Conservation (phyloP, 805 yeast species). For the Kodamaea restingae region DNA sequence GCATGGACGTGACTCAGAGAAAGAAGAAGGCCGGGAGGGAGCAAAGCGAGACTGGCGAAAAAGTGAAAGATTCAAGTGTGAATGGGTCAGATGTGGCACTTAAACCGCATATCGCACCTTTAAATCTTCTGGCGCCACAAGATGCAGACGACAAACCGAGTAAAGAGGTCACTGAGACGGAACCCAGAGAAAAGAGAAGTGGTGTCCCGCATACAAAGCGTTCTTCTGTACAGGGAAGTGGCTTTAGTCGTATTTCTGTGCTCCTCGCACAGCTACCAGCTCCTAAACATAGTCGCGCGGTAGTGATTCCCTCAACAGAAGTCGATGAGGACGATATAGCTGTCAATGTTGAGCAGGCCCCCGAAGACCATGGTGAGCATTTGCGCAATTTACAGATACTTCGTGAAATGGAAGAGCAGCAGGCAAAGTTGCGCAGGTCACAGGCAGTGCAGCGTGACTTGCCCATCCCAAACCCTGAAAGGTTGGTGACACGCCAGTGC, state of each 20-base stretch:
- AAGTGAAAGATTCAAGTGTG: constrained; percentile 14
- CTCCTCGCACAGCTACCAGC: constrained; percentile 24
- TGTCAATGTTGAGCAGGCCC: neutral
- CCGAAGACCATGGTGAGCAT: constrained; percentile 22
- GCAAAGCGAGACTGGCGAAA: constrained; percentile 13
- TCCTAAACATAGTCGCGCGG: constrained; percentile 35
- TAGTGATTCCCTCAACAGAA: constrained; percentile 31
- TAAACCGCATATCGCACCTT: constrained; percentile 14
- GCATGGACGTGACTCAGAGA: constrained; percentile 23
- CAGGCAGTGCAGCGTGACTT: constrained; percentile 45
- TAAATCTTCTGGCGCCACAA: constrained; percentile 23
- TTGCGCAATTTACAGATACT: constrained; percentile 20
- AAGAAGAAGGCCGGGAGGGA: constrained; percentile 22
- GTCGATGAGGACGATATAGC: constrained; percentile 8
- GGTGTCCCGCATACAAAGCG: too few species aligned
- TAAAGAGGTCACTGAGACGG: neutral
- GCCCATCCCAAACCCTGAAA: constrained; percentile 35
- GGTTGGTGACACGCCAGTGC: neutral
- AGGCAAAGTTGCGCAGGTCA: constrained; percentile 38
- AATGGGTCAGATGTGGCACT: too few species aligned
- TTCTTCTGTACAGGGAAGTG: too few species aligned
- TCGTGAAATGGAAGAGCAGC: constrained; percentile 25
- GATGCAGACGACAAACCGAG: too few species aligned
- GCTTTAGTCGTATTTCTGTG: too few species aligned
- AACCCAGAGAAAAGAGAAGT: neutral